phyloP scores from a whole-genome alignment of 768 basidiomycete species.

The Piloderma croceum region DNA sequence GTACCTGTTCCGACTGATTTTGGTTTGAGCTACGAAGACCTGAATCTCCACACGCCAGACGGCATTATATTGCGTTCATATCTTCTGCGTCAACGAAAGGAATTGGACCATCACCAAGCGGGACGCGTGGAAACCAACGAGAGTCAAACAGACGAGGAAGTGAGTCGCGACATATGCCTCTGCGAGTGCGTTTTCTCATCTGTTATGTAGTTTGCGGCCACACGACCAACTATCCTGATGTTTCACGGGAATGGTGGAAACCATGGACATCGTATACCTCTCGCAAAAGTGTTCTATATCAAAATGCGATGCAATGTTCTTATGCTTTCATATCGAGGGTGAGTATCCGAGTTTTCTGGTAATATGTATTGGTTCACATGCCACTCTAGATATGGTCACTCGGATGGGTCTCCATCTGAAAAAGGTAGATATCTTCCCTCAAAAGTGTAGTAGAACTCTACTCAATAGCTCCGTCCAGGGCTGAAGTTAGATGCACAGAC shows the following conservation, averaged over 20 bases:
- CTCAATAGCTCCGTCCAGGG: constrained; percentile 35
- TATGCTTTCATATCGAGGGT: constrained; percentile 93
- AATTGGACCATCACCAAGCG: constrained; percentile 33
- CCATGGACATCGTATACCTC: constrained; percentile 83
- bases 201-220: constrained; percentile 26
- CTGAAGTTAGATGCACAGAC: constrained; percentile 83
- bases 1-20: constrained; percentile 68
- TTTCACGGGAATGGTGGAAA: constrained; percentile 91
- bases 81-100: constrained; percentile 59
- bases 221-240: constrained; percentile 83
- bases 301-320: constrained; percentile 89
- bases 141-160: constrained; percentile 54
- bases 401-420: constrained; percentile 84
- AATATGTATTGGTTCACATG: background rate
- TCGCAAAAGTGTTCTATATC: constrained; percentile 76
- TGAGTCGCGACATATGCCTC: constrained; percentile 22
- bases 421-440: constrained; percentile 43
- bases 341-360: constrained; percentile 23
- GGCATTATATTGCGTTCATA: constrained; percentile 69
- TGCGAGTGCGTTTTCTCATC: background rate
- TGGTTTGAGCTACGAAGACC: constrained; percentile 68
- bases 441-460: background rate
- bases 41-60: constrained; percentile 70
- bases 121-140: constrained; percentile 21
- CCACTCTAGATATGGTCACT: constrained; percentile 77